Conservation (phyloP, 2,329 filamentous ascomycete species). For the Stemphylium vesicarium region DNA sequence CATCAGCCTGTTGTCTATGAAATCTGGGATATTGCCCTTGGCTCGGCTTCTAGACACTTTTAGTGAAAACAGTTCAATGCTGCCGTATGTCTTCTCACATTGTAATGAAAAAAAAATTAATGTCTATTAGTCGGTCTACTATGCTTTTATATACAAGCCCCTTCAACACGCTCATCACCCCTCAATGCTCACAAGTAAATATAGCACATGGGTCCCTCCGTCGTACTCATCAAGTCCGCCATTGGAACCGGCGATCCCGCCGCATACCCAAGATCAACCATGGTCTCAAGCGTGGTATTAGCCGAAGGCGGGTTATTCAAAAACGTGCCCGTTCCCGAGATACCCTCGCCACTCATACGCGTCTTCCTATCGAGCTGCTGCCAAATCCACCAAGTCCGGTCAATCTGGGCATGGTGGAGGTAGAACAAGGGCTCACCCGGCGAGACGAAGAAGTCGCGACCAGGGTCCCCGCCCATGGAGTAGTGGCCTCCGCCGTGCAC, state of each 20-base stretch:
- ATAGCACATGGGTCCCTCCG: conserved; percentile 44
- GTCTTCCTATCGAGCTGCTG: conserved; percentile 49
- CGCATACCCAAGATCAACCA: conserved; percentile 50
- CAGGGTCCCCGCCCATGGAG: conserved; percentile 53
- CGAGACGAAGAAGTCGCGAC: conserved; percentile 34
- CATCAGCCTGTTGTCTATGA: too few species aligned
- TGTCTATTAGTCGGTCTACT: not conserved
- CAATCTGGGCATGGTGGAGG: conserved; percentile 54
- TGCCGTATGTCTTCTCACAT: too few species aligned
- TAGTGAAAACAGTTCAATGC: too few species aligned
- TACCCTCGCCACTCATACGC: conserved; percentile 37
- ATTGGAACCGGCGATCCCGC: conserved; percentile 28
- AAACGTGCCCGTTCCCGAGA: conserved; percentile 56
- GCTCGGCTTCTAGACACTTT: too few species aligned
- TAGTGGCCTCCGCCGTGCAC: conserved; percentile 50
- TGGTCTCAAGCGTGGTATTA: conserved; percentile 55
- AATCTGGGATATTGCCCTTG: too few species aligned
- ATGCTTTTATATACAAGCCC: too few species aligned
- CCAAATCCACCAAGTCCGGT: conserved; percentile 53
- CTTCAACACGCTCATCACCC: not conserved
- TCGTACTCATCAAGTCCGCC: conserved; percentile 40
- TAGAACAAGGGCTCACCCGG: conserved; percentile 52
- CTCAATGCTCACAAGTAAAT: conserved; percentile 32
- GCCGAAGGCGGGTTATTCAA: conserved; percentile 51
- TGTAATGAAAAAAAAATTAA: not conserved